Conservation (phyloP, 2,329 filamentous ascomycete species). For the Alternaria triticina region DNA sequence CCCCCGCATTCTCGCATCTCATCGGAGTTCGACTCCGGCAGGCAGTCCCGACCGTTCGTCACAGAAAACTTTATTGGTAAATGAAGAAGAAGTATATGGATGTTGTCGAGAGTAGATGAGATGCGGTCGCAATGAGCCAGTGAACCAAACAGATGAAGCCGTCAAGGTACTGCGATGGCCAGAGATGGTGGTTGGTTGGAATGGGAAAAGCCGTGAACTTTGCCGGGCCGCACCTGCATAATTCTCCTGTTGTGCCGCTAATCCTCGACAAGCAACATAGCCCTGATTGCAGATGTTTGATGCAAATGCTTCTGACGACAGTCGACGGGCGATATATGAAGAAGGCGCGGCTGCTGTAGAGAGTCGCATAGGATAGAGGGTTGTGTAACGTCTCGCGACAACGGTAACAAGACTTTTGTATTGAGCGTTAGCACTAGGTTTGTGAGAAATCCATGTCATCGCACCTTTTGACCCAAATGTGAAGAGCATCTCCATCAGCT, state of each 20-base stretch:
- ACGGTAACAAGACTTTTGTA: neutral
- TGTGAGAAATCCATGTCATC: neutral
- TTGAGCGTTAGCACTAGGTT: neutral
- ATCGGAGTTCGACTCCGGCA: neutral
- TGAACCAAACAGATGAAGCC: neutral
- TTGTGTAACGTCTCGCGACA: neutral
- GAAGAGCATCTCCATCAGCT: constrained; percentile 1
- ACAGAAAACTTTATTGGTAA: neutral
- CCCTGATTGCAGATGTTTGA: neutral
- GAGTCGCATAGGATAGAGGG: neutral
- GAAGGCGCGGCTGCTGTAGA: neutral
- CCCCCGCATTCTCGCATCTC: neutral
- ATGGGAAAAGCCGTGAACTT: constrained; percentile 4
- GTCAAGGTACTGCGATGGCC: neutral
- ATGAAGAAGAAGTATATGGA: neutral
- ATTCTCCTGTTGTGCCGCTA: neutral
- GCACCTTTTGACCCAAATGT: neutral
- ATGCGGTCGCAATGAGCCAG: neutral
- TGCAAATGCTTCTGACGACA: neutral
- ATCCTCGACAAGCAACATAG: neutral
- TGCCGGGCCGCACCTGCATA: constrained; percentile 2
- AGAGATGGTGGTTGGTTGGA: neutral
- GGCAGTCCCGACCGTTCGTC: neutral
- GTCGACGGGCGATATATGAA: neutral
- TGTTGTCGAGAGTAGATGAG: neutral